These are phyloP conservation scores for Cordyceps militaris DNA, from an alignment of 2,329 filamentous ascomycete species.

Conservation along the genomic window DNA sequence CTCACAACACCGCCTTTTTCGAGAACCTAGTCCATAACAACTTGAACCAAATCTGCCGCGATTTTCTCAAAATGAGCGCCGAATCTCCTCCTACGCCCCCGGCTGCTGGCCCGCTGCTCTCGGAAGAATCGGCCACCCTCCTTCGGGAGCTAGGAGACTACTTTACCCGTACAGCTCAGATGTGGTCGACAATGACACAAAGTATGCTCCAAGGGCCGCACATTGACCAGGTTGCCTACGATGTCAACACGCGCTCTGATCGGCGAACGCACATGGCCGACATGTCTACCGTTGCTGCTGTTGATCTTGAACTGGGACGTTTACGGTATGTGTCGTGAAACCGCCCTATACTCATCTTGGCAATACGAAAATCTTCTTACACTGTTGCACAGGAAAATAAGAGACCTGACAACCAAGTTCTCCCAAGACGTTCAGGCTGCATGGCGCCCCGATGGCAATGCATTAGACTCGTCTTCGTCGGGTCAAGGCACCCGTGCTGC, in stretches of 20 bases:
- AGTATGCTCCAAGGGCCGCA: conserved; percentile 27
- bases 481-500: background rate
- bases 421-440: conserved; percentile 27
- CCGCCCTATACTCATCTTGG: background rate
- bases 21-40: conserved; percentile 6
- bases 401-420: conserved; percentile 27
- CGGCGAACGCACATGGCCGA: conserved; percentile 23
- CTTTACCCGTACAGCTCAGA: conserved; percentile 26
- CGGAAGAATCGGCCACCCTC: conserved; percentile 21
- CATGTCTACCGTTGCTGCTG: conserved; percentile 21
- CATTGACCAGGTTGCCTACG: conserved; percentile 22
- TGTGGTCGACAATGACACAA: conserved; percentile 29
- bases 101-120: conserved; percentile 5
- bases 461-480: background rate
- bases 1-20: background rate
- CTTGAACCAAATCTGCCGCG: background rate
- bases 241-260: conserved; percentile 24
- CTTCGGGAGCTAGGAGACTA: conserved; percentile 31
- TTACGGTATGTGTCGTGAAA: conserved; percentile 24
- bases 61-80: conserved; percentile 5
- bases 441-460: conserved; percentile 21
- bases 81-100: conserved; percentile 13
- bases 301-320: conserved; percentile 28
- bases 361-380: conserved; percentile 8
- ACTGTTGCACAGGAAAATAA: conserved; percentile 26